Evolutionary conservation across 805 yeast species (phyloP), one percentile per base, ranked within the genome.

Genomic region (Myxozyma vanderwaltii): DNA sequence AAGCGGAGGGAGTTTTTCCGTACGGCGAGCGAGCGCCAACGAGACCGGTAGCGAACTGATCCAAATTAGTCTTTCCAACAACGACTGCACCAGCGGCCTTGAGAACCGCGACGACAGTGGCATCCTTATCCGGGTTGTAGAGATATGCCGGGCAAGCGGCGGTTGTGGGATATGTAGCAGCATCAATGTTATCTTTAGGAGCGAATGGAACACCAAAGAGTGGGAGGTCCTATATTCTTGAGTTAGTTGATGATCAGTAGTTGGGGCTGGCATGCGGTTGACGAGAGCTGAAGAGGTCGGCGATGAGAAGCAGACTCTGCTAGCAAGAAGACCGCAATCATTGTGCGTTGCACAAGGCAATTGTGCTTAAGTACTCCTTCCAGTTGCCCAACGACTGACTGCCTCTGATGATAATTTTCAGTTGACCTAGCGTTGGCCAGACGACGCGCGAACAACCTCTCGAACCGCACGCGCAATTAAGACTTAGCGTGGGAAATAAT

Each of bases 11-110:
- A 4, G 96, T 88, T 67, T 85, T 82, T 12, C 99, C 99, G 71
- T 92, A 92, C 0, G 99, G 98, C 5, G 96, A 88, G 70, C 99
- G 82, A 33, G 90, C 86, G 45, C 99, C 99, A 1, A 92, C 98
- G 59, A 92, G 79, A 39, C 99, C 99, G 1, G 99, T 94, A 12
- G 98, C 98, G 75, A 92, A 92, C 74, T 92, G 99, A 73, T 92
- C 99, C 73, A 92, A 78, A 73, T 92, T 92, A 55, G 98, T 94
- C 74, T 92, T 92, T 60, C 98, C 98, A 49, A 92, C 78, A 41
- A 92, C 82, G 57, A 92, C 88, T 47, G 98, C 98, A 71, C 99
- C 99, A 38, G 89, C 87, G n/a, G 79, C 81, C 73, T 89, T 83
- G 67, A 94, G 78, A n/a, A 85, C 74, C 8, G 76, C 72, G 13